These are phyloP conservation scores for Tarenaya hassleriana DNA, from an alignment of 345 rosid genomes.

Conservation along the genomic window DNA sequence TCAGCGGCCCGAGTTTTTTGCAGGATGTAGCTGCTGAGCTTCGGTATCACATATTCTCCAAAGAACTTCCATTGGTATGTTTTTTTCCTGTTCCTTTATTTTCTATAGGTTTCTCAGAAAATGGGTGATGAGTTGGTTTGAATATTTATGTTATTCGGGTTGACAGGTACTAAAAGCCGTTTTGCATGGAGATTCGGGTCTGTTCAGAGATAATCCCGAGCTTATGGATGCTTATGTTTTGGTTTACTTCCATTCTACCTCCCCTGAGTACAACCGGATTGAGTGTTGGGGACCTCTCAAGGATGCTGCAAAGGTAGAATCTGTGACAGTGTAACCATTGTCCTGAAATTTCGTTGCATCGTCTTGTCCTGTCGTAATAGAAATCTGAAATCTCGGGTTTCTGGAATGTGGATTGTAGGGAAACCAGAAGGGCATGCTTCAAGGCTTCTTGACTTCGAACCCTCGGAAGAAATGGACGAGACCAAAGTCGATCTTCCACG, in stretches of 20 bases:
- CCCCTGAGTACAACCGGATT: conserved; percentile 54
- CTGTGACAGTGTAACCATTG: no score
- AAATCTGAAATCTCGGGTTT: conserved; percentile 7
- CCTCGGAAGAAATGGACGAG: conserved; percentile 33
- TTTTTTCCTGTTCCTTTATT: conserved; percentile 8
- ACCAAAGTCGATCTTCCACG: conserved; percentile 63
- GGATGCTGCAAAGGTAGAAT: conserved; percentile 62
- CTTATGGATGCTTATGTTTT: conserved; percentile 59
- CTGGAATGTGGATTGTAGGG: conserved; percentile 33
- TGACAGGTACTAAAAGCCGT: conserved; percentile 72
- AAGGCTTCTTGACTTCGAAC: conserved; percentile 37
- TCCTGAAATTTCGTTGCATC: background rate
- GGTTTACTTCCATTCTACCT: conserved; percentile 82
- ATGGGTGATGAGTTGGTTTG: background rate
- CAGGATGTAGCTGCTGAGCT: conserved; percentile 78
- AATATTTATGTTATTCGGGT: conserved; percentile 4
- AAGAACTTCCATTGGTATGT: conserved; percentile 83
- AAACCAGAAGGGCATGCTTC: conserved; percentile 36
- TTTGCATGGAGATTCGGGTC: conserved; percentile 64
- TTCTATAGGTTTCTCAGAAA: background rate
- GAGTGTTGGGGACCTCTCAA: conserved; percentile 85
- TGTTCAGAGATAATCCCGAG: conserved; percentile 65
- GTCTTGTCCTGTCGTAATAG: background rate
- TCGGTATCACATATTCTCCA: conserved; percentile 86
- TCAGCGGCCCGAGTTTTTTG: conserved; percentile 63